A percentile compares a stretch with the other conserved stretches of the same genome.
Evolutionary conservation across 2,329 filamentous ascomycete species (phyloP).

Genomic region (Stromatinia cepivora): DNA sequence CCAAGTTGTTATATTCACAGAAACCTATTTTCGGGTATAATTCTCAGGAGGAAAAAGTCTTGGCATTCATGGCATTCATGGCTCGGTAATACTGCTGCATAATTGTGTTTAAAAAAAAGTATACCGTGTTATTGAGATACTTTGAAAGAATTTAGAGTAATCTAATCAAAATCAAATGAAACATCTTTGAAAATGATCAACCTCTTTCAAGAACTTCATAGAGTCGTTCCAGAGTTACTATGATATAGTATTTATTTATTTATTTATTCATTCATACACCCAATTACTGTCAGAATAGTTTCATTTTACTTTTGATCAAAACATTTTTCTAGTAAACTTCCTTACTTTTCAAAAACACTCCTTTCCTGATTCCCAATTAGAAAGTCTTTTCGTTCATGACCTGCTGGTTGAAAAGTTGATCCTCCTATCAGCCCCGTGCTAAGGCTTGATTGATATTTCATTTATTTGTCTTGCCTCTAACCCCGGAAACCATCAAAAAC

Average conservation of each 20-base stretch:
- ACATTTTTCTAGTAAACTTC: background rate
- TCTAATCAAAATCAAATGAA: constrained; percentile 2
- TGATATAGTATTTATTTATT: background rate
- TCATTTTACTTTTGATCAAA: background rate
- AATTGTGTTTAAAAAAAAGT: no score
- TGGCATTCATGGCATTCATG: background rate
- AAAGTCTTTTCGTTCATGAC: constrained; percentile 4
- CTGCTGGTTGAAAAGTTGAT: constrained; percentile 16
- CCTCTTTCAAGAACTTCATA: constrained; percentile 1
- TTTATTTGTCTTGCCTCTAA: constrained; percentile 4
- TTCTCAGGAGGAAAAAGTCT: background rate
- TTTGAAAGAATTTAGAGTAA: background rate
- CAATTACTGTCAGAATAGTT: background rate
- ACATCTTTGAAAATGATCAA: constrained; percentile 4
- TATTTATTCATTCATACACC: background rate
- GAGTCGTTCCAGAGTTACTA: background rate
- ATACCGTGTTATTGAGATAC: background rate
- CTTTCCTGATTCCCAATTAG: constrained; percentile 7
- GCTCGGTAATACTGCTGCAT: background rate
- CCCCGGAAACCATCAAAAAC: background rate
- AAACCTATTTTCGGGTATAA: background rate
- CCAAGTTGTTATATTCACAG: background rate
- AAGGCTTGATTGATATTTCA: background rate
- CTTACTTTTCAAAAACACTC: background rate
- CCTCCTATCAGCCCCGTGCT: constrained; percentile 16